Evolutionary conservation across 1,284 basidiomycete genomes (phyloP), one percentile per base, ranked within the genome.

Genomic region (Ceratobasidium sp.): DNA sequence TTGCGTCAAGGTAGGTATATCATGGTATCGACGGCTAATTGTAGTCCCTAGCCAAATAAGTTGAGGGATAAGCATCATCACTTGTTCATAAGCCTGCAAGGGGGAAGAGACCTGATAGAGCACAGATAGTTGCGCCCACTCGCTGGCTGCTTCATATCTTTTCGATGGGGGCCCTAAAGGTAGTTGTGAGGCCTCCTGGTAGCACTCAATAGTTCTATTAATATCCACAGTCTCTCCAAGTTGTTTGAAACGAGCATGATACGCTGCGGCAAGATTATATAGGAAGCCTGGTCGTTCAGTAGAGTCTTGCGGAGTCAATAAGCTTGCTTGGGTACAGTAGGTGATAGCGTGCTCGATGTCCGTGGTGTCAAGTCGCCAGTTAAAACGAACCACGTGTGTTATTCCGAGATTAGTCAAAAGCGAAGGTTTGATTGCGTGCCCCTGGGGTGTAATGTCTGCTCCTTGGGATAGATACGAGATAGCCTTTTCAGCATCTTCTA

Each of bases 21-120:
- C n/a, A 10, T 23, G 55, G 28, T 58, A 58, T 58, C 55, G 55
- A 23, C 55, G 55, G 55, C 55, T 23, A n/a, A 58, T 23, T 15
- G 55, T 58, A n/a, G 55, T 58, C 28, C 55, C 55, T 28, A 58
- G 9, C 55, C 55, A 58, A 58, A 58, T 28, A n/a, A 58, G n/a
- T 28, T 28, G 55, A 28, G 55, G 55, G 28, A 58, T 58, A 28
- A 23, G 20, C 10, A 28, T 10, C 55, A 58, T 58, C 9, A 28
- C 55, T 28, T 10, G 28, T 58, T n/a, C 28, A 23, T 58, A 58
- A 58, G 55, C 55, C 28, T 58, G n/a, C 12, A 58, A 23, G 12
- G 55, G 55, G 9, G 55, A 10, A 58, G 55, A 58, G 28, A 58
- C 20, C n/a, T 58, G n/a, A 12, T n/a, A 58, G 20, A 23, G 28